Base-by-base conservation (phyloP, 1,284 basidiomycete genomes). In the Amylostereum chailletii region DNA sequence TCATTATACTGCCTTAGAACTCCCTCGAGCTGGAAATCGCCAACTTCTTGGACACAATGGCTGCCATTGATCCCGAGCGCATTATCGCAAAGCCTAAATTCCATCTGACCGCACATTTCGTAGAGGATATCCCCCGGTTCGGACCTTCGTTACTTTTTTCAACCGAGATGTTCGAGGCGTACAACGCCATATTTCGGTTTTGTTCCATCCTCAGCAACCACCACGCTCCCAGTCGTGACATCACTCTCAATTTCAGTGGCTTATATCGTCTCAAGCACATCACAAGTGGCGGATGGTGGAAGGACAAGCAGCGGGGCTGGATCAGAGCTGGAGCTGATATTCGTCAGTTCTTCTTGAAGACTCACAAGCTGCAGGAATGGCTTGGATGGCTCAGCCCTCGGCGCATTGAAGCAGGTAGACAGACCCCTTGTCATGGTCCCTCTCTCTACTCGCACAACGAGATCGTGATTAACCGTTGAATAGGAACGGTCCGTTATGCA, bases 161-260 rank as follows among this genome's bases (percentile, higher is more conserved):
- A 3, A 60, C 60, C 0, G 60, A 63, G 39, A 47, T 54, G 1
- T 62, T 53, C 38, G 61, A 64, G 38, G 52, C 47, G 5, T 64
- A 51, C 50, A 63, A 64, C 51, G 53, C 47, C 2, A 42, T 61
- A 4, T 62, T 63, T 37, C 55, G 59, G 0, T 10, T 44, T 8
- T 60, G 60, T 43, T 61, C 60, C 3, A 51, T 63, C 11, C 42
- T 55, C 11, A 56, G 51, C 19, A 63, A 64, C 46, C 61, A 59
- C 31, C 60, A 53, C 4, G 58, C 62, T 0, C 62, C 62, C 1
- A 62, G 59, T 45, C 56, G 54, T 1, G 59, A 64, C 45, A 64
- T 63, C 44, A 55, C 60, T 1, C 8, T 32, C 0, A 29, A 51
- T 7, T 46, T 62, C 29, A 49, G 36, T 1, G 37, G 48, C 11